Evolutionary conservation across 371 early-diverging fungal species (phyloP), one percentile per base, ranked within the genome.

Genomic region (Paraphysoderma sedebokerense): DNA sequence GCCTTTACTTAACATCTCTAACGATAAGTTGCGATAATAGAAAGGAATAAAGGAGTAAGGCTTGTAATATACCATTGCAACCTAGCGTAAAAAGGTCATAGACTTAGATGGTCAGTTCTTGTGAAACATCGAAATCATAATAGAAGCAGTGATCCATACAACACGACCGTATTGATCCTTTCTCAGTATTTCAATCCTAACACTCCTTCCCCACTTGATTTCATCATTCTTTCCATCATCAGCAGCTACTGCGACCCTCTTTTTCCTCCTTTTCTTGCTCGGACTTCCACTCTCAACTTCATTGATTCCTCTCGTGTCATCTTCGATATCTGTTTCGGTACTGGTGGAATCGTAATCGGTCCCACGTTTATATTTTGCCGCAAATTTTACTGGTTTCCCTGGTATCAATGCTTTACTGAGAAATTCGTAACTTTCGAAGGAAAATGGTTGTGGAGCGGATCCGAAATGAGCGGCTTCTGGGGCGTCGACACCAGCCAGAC

Each of bases 121-220:
- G n/a, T n/a, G n/a, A n/a, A n/a, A n/a, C n/a, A n/a, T n/a, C n/a
- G n/a, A n/a, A n/a, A n/a, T n/a, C n/a, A n/a, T n/a, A n/a, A n/a
- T n/a, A n/a, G n/a, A n/a, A n/a, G n/a, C n/a, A n/a, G n/a, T n/a
- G n/a, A n/a, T n/a, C n/a, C 63, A 54, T 66, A 79, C 76, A 47
- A 77, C 63, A 38, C 87, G 70, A n/a, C 58, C 58, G 47, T 84
- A 86, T 23, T 74, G 77, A 52, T 86, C 87, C 47, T 62, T 63
- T 28, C 68, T 55, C 27, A 68, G 55, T 3, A 73, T 57, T 41
- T 68, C 57, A 1, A 86, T 62, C 0, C 56, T 28, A 0, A 83
- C 80, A 2, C 49, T 61, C 31, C 65, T 68, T 38, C 61, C 61
- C 28, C 67, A 46, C 9, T 75, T 49, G 44, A 68, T 42, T 0